phyloP scores from a whole-genome alignment of 1,284 basidiomycete genomes.

The Xanthoconium separans region DNA sequence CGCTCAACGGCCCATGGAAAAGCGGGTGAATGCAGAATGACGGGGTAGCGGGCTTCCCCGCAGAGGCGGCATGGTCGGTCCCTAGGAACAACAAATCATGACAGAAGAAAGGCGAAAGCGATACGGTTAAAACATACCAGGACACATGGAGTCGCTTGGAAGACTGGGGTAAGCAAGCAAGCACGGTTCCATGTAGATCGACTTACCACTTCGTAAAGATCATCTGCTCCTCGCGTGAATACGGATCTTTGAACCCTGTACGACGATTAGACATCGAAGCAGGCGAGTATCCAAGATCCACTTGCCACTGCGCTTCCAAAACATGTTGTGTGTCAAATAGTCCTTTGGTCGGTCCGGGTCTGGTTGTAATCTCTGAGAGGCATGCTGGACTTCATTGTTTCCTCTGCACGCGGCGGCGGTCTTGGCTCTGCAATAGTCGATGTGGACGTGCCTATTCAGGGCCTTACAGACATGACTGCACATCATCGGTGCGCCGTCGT shows the following conservation, averaged over 20 bases:
- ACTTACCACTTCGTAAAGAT: constrained; percentile 56
- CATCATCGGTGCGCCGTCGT: constrained; percentile 63
- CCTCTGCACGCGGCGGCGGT: constrained; percentile 36
- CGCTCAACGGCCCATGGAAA: constrained; percentile 46
- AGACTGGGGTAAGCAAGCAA: background rate
- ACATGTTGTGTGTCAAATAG: constrained; percentile 50
- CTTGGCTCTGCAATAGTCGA: constrained; percentile 52
- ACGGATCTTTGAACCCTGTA: constrained; percentile 45
- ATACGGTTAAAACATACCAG: constrained; percentile 33
- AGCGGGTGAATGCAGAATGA: constrained; percentile 55
- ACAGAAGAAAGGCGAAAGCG: background rate
- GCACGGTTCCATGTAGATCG: background rate
- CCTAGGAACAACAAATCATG: background rate
- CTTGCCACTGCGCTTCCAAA: constrained; percentile 54
- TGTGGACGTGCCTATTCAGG: constrained; percentile 44
- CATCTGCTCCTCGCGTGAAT: constrained; percentile 49
- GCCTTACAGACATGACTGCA: constrained; percentile 49
- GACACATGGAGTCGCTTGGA: constrained; percentile 44
- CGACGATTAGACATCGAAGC: background rate
- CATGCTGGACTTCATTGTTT: constrained; percentile 44
- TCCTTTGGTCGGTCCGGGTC: constrained; percentile 49
- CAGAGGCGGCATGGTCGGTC: constrained; percentile 1
- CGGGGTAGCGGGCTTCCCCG: constrained; percentile 38
- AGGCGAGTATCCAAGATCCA: constrained; percentile 20
- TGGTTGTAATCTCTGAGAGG: constrained; percentile 40